Conservation (phyloP, 148 eudicot genomes). For the Gaultheria prostrata region DNA sequence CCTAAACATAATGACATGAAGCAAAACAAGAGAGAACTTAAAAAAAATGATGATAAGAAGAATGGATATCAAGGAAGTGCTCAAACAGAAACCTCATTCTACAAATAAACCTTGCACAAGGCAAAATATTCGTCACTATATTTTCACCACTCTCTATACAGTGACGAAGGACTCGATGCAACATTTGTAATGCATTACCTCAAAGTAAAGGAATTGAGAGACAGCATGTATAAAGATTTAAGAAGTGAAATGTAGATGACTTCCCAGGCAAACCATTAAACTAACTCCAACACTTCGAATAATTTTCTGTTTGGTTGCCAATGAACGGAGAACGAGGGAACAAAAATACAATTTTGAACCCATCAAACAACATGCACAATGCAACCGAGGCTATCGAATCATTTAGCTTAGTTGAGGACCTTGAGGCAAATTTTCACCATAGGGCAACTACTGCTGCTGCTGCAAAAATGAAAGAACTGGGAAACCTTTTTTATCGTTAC, state of each 20-base stretch:
- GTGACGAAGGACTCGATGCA: neutral
- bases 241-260: neutral
- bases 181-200: neutral
- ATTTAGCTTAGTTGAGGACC: neutral
- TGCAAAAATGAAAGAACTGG: neutral
- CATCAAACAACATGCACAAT: neutral
- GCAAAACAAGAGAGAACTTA: conserved; percentile 8
- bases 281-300: neutral
- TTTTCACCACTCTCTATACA: neutral
- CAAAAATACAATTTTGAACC: neutral
- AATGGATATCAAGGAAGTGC: neutral
- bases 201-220: neutral
- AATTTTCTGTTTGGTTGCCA: neutral
- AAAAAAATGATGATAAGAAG: neutral
- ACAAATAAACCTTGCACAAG: neutral
- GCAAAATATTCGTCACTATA: neutral
- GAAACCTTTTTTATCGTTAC: conserved; percentile 5
- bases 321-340: neutral
- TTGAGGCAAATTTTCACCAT: neutral
- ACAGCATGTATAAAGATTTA: neutral
- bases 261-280: neutral
- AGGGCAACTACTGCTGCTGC: neutral
- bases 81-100: neutral
- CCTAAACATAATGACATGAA: conserved; percentile 41
- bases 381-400: neutral